Conservation (phyloP, 2,329 filamentous ascomycete genomes). For the Tolypocladium paradoxum region DNA sequence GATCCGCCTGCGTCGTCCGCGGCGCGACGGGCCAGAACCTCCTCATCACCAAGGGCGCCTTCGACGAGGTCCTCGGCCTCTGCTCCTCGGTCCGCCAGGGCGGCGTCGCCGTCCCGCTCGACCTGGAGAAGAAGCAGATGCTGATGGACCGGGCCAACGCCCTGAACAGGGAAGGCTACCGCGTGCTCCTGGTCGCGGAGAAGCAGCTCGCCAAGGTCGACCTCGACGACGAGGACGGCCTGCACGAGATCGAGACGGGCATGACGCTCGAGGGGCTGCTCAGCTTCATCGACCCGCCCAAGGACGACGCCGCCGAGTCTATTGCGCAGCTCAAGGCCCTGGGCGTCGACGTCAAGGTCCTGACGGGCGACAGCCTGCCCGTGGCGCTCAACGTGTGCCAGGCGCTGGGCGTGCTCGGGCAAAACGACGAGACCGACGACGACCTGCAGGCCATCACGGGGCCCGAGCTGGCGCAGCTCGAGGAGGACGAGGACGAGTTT, state of each 20-base stretch:
- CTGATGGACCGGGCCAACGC: constrained; percentile 6
- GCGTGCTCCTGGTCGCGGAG: constrained; percentile 13
- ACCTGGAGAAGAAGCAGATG: constrained; percentile 5
- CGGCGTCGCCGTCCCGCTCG: constrained; percentile 7
- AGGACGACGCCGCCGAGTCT: constrained; percentile 15
- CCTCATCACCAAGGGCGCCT: constrained; percentile 18
- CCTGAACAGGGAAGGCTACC: constrained; percentile 11
- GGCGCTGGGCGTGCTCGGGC: constrained; percentile 10
- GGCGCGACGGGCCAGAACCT: constrained; percentile 12
- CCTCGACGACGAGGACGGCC: constrained; percentile 8
- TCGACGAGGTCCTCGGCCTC: constrained; percentile 15
- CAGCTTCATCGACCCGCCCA: constrained; percentile 17
- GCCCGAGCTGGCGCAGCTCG: constrained; percentile 10
- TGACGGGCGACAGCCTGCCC: constrained; percentile 16
- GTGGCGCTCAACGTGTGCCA: constrained; percentile 18
- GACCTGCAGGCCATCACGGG: constrained; percentile 14
- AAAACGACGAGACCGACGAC: constrained; percentile 5
- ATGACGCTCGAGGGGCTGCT: constrained; percentile 17
- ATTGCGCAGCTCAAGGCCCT: constrained; percentile 11
- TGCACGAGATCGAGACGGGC: constrained; percentile 11
- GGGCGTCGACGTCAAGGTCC: constrained; percentile 17
- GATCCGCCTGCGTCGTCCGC: constrained; percentile 11
- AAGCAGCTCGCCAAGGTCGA: constrained; percentile 8
- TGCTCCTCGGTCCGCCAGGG: constrained; percentile 10
- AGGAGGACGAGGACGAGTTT: constrained; percentile 8